Evolutionary conservation across 192 early-diverging fungal species (phyloP).

Genomic region (Funneliformis geosporum): DNA sequence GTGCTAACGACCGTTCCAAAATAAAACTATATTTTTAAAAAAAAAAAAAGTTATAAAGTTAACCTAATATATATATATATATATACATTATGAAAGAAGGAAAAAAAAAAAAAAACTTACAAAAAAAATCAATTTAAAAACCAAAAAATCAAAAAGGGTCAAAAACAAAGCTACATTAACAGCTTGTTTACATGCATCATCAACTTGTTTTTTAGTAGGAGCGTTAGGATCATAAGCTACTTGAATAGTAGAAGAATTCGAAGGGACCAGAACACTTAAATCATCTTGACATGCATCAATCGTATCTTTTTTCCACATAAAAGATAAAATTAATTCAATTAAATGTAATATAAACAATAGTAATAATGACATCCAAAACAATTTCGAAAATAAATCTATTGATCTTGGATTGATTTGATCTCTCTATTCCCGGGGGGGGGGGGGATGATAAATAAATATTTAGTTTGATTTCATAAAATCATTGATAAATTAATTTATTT

Average conservation of each 20-base stretch:
- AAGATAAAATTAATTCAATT: background rate
- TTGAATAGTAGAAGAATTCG: slow-evolving; percentile 5
- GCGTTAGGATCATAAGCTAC: slow-evolving; percentile 15
- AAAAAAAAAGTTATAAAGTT: no score
- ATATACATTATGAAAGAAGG: no score
- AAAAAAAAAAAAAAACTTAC: background rate
- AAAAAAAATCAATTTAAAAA: background rate
- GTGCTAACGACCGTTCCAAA: no score
- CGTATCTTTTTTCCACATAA: background rate
- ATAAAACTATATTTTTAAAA: no score
- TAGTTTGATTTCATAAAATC: background rate
- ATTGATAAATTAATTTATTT: background rate
- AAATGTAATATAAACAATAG: slow-evolving; percentile 7
- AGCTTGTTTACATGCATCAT: background rate
- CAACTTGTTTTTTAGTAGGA: background rate
- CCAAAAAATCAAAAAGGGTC: background rate
- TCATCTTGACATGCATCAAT: background rate
- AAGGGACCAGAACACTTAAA: slow-evolving; percentile 4
- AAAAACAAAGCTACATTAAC: background rate
- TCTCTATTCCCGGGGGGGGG: background rate
- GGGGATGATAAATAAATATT: background rate
- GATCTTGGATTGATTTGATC: background rate
- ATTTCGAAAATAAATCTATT: background rate
- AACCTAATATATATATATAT: no score
- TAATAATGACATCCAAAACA: background rate